Percentiles rank a stretch among this genome's conserved stretches.
Evolutionary conservation across 2,329 filamentous ascomycete genomes (phyloP).

Genomic region (Neopestalotiopsis sp.): DNA sequence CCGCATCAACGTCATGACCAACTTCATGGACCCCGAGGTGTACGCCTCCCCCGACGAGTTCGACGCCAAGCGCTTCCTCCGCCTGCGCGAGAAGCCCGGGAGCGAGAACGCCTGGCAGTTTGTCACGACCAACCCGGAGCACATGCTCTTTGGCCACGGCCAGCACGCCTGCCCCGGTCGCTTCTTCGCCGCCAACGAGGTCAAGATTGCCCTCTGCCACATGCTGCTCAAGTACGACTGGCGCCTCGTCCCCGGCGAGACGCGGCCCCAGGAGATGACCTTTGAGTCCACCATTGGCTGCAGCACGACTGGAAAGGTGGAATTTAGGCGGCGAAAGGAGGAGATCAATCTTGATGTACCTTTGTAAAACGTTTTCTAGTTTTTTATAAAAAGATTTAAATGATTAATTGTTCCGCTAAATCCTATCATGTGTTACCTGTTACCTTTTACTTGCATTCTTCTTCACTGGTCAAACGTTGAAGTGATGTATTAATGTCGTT

Average conservation of each 20-base stretch:
- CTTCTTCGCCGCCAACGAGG: constrained; percentile 40
- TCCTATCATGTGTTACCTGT: too few relatives aligned
- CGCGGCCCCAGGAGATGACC: constrained; percentile 22
- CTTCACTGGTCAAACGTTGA: too few relatives aligned
- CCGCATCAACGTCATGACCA: constrained; percentile 34
- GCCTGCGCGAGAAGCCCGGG: constrained; percentile 33
- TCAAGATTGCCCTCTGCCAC: constrained; percentile 37
- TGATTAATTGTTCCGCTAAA: not conserved
- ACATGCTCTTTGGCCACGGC: constrained; percentile 45
- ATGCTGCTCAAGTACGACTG: constrained; percentile 39
- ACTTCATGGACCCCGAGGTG: constrained; percentile 32
- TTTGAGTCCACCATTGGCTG: constrained; percentile 29
- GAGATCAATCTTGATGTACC: constrained; percentile 35
- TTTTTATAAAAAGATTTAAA: not conserved
- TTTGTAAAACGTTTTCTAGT: not conserved
- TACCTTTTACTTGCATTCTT: too few relatives aligned
- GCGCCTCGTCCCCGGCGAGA: constrained; percentile 32
- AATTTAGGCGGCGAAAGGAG: constrained; percentile 30
- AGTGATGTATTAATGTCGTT: too few relatives aligned
- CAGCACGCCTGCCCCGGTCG: constrained; percentile 41
- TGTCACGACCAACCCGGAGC: constrained; percentile 39
- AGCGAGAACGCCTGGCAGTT: constrained; percentile 41
- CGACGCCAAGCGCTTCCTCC: constrained; percentile 34
- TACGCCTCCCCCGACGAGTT: constrained; percentile 35
- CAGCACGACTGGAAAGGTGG: constrained; percentile 29